Percentiles rank a stretch among this genome's conserved stretches.
These are phyloP conservation scores for Vigna reflexopilosa DNA, from an alignment of 306 rosid species.

Conservation along the genomic window DNA sequence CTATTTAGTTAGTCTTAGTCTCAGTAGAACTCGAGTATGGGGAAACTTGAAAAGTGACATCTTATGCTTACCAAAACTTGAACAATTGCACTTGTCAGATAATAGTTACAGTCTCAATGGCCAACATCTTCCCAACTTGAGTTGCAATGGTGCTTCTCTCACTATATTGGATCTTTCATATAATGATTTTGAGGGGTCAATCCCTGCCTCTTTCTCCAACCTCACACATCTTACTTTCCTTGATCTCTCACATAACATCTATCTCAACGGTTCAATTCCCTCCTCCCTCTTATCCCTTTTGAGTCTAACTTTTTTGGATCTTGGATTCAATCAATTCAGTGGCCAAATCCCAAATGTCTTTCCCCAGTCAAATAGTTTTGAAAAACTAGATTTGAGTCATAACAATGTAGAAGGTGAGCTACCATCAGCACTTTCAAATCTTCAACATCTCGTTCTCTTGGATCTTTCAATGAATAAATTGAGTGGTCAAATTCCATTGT, in stretches of 20 bases:
- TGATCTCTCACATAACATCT: background rate
- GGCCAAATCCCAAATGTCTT: background rate
- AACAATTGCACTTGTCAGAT: accelerated
- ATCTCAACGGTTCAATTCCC: background rate
- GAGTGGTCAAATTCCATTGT: too few species aligned
- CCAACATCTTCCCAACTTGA: background rate
- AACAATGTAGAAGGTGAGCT: too few species aligned
- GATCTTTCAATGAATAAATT: too few species aligned
- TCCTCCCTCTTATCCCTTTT: background rate
- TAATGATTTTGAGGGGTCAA: background rate
- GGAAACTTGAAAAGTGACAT: background rate
- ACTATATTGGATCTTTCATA: background rate
- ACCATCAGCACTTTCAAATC: too few species aligned
- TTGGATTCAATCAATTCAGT: background rate
- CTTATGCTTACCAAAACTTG: conserved; percentile 3
- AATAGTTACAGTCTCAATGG: accelerated
- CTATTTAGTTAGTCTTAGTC: conserved; percentile 31
- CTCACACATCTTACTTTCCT: background rate
- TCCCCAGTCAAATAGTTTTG: too few species aligned
- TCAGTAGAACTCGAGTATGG: background rate
- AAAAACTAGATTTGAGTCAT: too few species aligned
- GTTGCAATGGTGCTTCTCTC: background rate
- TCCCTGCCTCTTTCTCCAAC: background rate
- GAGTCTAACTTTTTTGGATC: background rate
- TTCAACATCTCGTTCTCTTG: too few species aligned